Evolutionary conservation across 352 stramenopile genomes (phyloP), one percentile per base, ranked within the genome.

Genomic region (Globisporangium lucens): DNA sequence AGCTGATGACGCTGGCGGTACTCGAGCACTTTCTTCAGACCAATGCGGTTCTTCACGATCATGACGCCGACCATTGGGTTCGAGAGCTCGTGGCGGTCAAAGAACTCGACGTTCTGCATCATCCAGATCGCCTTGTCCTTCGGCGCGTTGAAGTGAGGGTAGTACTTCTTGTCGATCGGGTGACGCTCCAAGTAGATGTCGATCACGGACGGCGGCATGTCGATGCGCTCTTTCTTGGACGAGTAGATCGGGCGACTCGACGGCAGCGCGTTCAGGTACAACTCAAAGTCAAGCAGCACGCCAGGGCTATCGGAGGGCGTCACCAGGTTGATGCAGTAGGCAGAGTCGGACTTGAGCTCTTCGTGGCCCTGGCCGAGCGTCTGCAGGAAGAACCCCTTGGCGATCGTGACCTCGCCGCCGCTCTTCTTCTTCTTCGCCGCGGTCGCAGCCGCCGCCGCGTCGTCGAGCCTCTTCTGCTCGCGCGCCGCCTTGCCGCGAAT

Each of bases 71-170:
- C 80, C 22, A 75, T 80, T 8, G 86, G 86, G 56, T 89, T 79
- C 17, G 73, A 66, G 41, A 94, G 71, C 61, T 94, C 86, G 64
- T 94, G 86, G 53, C 84, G 79, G 57, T 94, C 86, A 49, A 94
- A 94, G 65, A 91, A 91, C 67, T 94, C 83, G 61, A 87, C 80
- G 70, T 94, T 91, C 67, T 91, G 82, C 84, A 94, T 90, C 81
- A 94, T 89, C 86, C 86, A 94, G 61, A 94, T 89, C 24, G 79
- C 80, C 69, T 94, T 94, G 49, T 90, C 78, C 13, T 69, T 70
- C 7, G 83, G 82, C 10, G 77, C 72, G 33, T 79, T 68, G 66
- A 84, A 77, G 24, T 89, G 56, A 24, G 70, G 67, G 63, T 90
- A 93, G 68, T 93, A 93, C 61, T 91, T 91, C 17, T 66, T 79